Evolutionary conservation across 2,329 filamentous ascomycete species (phyloP).

Genomic region (Ceratocystis cacaofunesta): DNA sequence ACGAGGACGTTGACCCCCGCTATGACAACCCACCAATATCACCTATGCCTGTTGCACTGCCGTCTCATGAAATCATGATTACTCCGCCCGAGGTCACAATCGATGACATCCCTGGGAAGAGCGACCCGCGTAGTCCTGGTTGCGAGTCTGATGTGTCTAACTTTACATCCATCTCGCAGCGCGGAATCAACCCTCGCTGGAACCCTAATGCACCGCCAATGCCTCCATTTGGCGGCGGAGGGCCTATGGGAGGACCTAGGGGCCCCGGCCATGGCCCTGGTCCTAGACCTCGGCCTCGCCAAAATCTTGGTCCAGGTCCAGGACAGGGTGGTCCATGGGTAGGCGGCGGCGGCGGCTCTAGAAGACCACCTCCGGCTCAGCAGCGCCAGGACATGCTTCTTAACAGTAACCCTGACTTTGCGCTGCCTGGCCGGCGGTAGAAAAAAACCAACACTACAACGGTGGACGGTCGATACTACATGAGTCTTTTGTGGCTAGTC

Average conservation of each 20-base stretch:
- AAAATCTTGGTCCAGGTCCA: background rate
- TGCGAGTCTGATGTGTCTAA: slow-evolving; percentile 65
- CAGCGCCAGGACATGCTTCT: slow-evolving; percentile 58
- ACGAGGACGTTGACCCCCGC: slow-evolving; percentile 83
- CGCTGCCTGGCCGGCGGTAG: slow-evolving; percentile 36
- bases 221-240: slow-evolving; percentile 21
- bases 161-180: slow-evolving; percentile 82
- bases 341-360: slow-evolving; percentile 20
- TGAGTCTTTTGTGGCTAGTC: background rate
- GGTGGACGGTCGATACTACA: background rate
- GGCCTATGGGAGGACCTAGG: slow-evolving; percentile 24
- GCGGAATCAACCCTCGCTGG: slow-evolving; percentile 81
- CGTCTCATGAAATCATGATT: slow-evolving; percentile 7
- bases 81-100: slow-evolving; percentile 32
- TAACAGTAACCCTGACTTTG: slow-evolving; percentile 74
- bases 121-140: slow-evolving; percentile 47
- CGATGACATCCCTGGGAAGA: slow-evolving; percentile 45
- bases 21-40: slow-evolving; percentile 40
- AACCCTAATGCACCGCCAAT: slow-evolving; percentile 38
- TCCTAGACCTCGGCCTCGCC: background rate
- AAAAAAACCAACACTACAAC: background rate
- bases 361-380: slow-evolving; percentile 30
- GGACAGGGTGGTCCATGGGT: slow-evolving; percentile 4
- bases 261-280: background rate
- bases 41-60: slow-evolving; percentile 10